A percentile compares a stretch with the other conserved stretches of the same genome.
These are phyloP conservation scores for Rubia occidens DNA, from an alignment of 305 asterid species.

Conservation along the genomic window DNA sequence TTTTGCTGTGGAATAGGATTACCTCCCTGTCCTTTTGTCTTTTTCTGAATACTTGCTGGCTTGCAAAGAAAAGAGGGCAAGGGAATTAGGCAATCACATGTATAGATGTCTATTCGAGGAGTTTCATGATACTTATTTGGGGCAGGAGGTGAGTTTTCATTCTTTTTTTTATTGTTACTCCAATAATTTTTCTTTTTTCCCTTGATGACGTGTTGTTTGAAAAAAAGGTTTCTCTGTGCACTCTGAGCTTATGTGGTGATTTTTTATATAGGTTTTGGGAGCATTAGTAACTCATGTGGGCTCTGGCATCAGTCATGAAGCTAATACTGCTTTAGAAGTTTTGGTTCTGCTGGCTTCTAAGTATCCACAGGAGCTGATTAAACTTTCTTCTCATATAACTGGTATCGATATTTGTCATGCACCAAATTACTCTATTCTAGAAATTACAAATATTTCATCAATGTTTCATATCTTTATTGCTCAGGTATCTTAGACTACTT, in stretches of 20 bases:
- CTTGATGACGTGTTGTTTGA: constrained; percentile 5
- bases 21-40: constrained; percentile 57
- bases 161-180: neutral
- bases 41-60: constrained; percentile 62
- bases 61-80: constrained; percentile 67
- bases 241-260: constrained; percentile 21
- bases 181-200: constrained; percentile 11
- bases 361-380: constrained; percentile 58
- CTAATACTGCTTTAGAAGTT: constrained; percentile 65
- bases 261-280: constrained; percentile 62
- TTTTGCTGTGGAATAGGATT: constrained; percentile 43
- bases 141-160: constrained; percentile 68
- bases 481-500: constrained; percentile 84
- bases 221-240: constrained; percentile 19
- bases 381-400: constrained; percentile 60
- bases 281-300: constrained; percentile 77
- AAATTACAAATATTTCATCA: constrained; percentile 12
- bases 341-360: constrained; percentile 55
- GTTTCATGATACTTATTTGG: constrained; percentile 50
- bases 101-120: constrained; percentile 57
- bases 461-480: constrained; percentile 18
- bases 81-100: constrained; percentile 62
- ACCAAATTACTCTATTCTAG: neutral
- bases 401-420: constrained; percentile 32
- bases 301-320: constrained; percentile 67